phyloP scores from a whole-genome alignment of 2,329 filamentous ascomycete genomes.

The Colletotrichum siamense region DNA sequence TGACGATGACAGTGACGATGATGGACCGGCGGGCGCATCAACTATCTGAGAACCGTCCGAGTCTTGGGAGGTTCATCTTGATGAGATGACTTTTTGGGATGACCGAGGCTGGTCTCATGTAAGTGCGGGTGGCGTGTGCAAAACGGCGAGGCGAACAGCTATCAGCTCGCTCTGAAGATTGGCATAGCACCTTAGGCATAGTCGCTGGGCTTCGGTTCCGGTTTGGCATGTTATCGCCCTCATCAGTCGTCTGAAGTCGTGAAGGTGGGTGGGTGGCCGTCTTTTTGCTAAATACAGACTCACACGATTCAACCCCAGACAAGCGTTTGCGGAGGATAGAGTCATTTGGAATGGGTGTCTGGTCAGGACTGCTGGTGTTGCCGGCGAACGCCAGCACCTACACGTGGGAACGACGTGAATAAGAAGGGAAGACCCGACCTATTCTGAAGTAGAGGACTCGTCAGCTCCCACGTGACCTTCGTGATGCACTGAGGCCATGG shows the following conservation, averaged over 20 bases:
- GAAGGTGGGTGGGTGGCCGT: neutral
- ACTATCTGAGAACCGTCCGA: neutral
- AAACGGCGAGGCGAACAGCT: too few relatives aligned
- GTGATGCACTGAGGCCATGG: neutral
- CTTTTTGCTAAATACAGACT: conserved; percentile 12
- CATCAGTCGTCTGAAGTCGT: conserved; percentile 4
- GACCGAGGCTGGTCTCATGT: neutral
- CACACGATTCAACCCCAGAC: conserved; percentile 8
- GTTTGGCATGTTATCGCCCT: neutral
- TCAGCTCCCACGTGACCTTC: neutral
- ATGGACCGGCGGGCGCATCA: neutral
- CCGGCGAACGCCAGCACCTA: neutral
- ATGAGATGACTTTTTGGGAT: neutral
- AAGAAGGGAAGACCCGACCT: conserved; percentile 11
- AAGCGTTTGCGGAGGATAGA: neutral
- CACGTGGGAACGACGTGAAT: neutral
- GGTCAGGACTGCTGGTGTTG: neutral
- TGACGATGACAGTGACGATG: neutral
- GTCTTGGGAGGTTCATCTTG: neutral
- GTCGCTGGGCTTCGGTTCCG: neutral
- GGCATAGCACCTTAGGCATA: neutral
- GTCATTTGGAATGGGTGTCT: conserved; percentile 9
- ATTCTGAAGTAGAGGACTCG: conserved; percentile 11
- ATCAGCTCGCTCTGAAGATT: neutral
- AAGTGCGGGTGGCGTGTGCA: neutral